Evolutionary conservation across 2,329 filamentous ascomycete genomes (phyloP).

Genomic region (Madurella mycetomatis): DNA sequence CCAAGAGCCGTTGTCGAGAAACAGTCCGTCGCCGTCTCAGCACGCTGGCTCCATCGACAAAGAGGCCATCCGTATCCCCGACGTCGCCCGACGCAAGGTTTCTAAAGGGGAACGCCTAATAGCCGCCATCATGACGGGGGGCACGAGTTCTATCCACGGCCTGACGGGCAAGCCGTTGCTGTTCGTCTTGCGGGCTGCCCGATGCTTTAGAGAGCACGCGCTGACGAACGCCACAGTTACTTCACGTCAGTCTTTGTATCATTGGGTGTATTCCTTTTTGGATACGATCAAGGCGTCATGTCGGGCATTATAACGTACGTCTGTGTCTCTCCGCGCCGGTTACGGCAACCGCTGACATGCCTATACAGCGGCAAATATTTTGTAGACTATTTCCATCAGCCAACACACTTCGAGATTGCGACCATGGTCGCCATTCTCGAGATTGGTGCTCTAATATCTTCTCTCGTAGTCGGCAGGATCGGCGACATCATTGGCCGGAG

Average conservation of each 20-base stretch:
- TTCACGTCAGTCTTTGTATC: conserved; percentile 92
- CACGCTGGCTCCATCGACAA: conserved; percentile 50
- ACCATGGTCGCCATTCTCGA: conserved; percentile 98
- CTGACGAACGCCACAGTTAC: conserved; percentile 55
- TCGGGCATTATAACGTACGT: conserved; percentile 65
- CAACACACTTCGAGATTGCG: conserved; percentile 79
- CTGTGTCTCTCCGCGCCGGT: background rate
- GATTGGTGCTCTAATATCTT: conserved; percentile 87
- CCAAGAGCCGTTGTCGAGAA: conserved; percentile 42
- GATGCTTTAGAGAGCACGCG: conserved; percentile 2
- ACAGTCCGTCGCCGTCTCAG: conserved; percentile 28
- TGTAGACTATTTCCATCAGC: conserved; percentile 87
- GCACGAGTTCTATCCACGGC: conserved; percentile 74
- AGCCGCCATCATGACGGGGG: conserved; percentile 80
- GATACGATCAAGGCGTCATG: conserved; percentile 89
- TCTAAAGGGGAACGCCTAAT: conserved; percentile 65
- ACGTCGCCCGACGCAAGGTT: conserved; percentile 58
- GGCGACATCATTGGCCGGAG: conserved; percentile 89
- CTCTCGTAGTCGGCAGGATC: conserved; percentile 77
- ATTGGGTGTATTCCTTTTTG: conserved; percentile 81
- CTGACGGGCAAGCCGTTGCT: conserved; percentile 93
- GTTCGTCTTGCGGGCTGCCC: conserved; percentile 44
- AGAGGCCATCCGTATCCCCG: conserved; percentile 79
- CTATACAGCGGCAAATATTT: conserved; percentile 71
- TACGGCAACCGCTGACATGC: background rate